A percentile compares a stretch with the other conserved stretches of the same genome.
These are phyloP conservation scores for Phoma sp. DNA, from an alignment of 2,329 filamentous ascomycete genomes.

Conservation along the genomic window DNA sequence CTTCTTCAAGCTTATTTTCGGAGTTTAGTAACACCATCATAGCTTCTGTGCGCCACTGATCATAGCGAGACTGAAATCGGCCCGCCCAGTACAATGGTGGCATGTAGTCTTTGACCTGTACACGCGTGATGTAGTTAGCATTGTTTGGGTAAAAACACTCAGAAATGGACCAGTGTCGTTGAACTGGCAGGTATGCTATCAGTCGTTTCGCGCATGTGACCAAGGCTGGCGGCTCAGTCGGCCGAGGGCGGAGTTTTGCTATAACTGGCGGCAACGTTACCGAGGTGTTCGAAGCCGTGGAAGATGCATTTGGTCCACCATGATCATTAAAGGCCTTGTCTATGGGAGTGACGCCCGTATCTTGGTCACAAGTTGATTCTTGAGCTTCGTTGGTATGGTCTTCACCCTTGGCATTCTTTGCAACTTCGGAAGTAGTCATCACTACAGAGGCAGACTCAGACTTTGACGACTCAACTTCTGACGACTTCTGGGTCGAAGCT, in stretches of 20 bases:
- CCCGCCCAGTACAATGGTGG: constrained; percentile 45
- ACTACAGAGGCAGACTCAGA: background rate
- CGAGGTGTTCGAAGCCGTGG: background rate
- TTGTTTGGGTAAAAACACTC: constrained; percentile 6
- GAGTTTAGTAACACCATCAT: constrained; percentile 31
- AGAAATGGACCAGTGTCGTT: constrained; percentile 17
- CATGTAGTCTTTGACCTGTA: constrained; percentile 45
- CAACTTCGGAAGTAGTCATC: background rate
- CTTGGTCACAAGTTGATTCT: background rate
- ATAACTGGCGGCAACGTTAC: background rate
- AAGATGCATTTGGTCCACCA: background rate
- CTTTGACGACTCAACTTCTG: background rate
- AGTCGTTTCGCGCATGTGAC: background rate
- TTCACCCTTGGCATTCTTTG: background rate
- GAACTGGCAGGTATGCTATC: background rate
- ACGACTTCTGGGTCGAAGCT: background rate
- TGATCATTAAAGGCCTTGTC: background rate
- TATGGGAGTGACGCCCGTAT: background rate
- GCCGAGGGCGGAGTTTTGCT: background rate
- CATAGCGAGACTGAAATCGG: constrained; percentile 41
- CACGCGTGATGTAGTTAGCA: constrained; percentile 28
- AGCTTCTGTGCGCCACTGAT: constrained; percentile 45
- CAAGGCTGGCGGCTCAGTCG: background rate
- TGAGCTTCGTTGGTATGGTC: background rate
- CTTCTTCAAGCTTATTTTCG: constrained; percentile 2